These are phyloP conservation scores for Medakamo hakoo DNA, from an alignment of 139 green algal genomes.

Conservation along the genomic window DNA sequence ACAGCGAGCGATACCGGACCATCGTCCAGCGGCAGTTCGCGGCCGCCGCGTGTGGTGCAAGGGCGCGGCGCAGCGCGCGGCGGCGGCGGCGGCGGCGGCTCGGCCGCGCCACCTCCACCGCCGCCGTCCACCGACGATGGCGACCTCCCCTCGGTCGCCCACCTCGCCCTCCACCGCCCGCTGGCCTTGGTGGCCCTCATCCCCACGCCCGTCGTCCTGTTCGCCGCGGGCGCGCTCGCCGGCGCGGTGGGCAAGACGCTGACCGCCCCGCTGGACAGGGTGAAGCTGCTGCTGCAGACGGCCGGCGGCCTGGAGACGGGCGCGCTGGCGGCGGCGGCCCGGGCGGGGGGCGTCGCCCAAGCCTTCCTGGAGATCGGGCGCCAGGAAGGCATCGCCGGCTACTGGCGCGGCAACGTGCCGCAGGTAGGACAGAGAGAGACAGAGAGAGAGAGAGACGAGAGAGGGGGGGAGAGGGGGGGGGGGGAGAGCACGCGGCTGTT, in stretches of 20 bases:
- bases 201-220: constrained; percentile 38
- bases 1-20: too few species aligned
- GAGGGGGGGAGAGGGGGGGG: too few species aligned
- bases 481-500: too few species aligned
- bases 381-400: constrained; percentile 54
- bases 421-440: too few species aligned
- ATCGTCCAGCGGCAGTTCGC: too few species aligned
- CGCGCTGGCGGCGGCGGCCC: constrained; percentile 30
- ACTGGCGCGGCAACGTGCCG: constrained; percentile 72
- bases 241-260: constrained; percentile 63
- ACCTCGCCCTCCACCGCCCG: constrained; percentile 13
- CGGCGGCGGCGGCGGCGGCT: too few species aligned
- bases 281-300: constrained; percentile 58
- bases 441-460: too few species aligned
- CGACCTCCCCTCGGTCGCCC: not conserved
- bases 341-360: constrained; percentile 24
- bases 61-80: too few species aligned
- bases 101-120: too few species aligned
- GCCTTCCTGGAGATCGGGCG: constrained; percentile 53
- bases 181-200: constrained; percentile 25
- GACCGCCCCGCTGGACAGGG: constrained; percentile 63
- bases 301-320: constrained; percentile 30
- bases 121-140: not conserved
- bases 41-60: too few species aligned
- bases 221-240: constrained; percentile 51